Base-by-base conservation (phyloP, 2,329 filamentous ascomycete genomes). In the Fonsecaea pedrosoi region DNA sequence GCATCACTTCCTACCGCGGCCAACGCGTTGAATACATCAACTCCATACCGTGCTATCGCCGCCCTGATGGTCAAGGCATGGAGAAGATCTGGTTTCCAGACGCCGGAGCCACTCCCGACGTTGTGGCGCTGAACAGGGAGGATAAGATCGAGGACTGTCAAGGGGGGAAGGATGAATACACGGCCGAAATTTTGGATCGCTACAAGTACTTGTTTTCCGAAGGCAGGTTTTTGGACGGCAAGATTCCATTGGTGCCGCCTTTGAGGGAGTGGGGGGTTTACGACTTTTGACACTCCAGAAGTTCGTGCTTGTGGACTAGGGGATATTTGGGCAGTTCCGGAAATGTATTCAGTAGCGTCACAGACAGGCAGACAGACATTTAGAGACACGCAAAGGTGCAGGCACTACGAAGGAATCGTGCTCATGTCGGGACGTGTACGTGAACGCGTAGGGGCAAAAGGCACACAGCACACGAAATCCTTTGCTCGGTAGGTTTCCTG, bases 241-340 rank as follows among this genome's bases (percentile, higher is more conserved):
- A 88, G 6, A 90, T 97, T 80, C 94, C 94, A 0, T 84, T 90
- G 72, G 80, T 92, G 54, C 92, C 94, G 21, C 94, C 94, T 0
- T 89, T 89, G 78, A 84, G 87, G 68, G 92, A 94, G 74, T 94
- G 89, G 83, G 89, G 88, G 71, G 78, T 81, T 34, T 94, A 90
- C 86, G 87, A 92, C 75, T 89, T 94, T 73, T 94, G 58, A 25
- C 1, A 25, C 25, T 25, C 25, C 25, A 25, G 25, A 37, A 7
- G 15, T 8, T 1, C 4, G 15, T 40, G 18, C 54, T 6, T 35
- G 32, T 34, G 4, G 54, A 38, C 2, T 12, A 7, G 6, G 32
- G 42, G 32, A 21, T n/a, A 4, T n/a, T n/a, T n/a, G 7, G 13
- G 32, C 15, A 6, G 9, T 12, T 21, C 25, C 9, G 18, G 45